Base-by-base conservation (phyloP, 352 stramenopile genomes). In the Phytophthora cactorum region DNA sequence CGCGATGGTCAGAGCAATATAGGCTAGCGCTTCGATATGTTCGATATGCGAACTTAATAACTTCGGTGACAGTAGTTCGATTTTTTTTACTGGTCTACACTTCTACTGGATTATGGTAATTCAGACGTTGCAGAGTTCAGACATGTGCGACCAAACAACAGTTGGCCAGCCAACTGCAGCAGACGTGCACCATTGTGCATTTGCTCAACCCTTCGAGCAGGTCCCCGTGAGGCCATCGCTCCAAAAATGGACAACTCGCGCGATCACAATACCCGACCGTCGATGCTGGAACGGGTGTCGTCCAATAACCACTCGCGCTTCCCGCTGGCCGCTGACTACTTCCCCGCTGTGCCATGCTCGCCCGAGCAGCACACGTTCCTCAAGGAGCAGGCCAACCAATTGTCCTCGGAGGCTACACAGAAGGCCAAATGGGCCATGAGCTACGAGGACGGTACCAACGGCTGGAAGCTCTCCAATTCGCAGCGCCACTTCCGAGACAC, bases 401-500 rank as follows among this genome's bases (percentile, higher is more conserved):
- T 90, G 28, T 63, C 74, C 46, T 44, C 55, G 17, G 79, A 82
- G 34, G 77, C 72, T 29, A 66, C 81, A 46, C 61, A 66, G 41
- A 74, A 29, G 27, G 79, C 74, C 62, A 78, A 82, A 47, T 90
- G 81, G 81, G 65, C 81, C 45, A 89, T 88, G 78, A 82, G 72
- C 38, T 82, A 82, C 60, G 81, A 90, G 51, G 79, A 90, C 61
- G 74, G 75, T 41, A 62, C 67, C 44, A 79, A 77, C 53, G 81
- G 81, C 5, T 92, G 84, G 84, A 89, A 89, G 28, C 78, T 92
- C 41, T 82, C 68, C 34, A 92, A 84, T 61, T 89, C 81, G 39
- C 81, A 88, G 58, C 80, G 73, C 38, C 79, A 92, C 60, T 90
- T 88, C 46, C 81, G 81, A 52, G 84, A 87, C 47, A 84, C 78